These are phyloP conservation scores for Trametes polyzona DNA, from an alignment of 1,284 basidiomycete genomes.

Conservation along the genomic window DNA sequence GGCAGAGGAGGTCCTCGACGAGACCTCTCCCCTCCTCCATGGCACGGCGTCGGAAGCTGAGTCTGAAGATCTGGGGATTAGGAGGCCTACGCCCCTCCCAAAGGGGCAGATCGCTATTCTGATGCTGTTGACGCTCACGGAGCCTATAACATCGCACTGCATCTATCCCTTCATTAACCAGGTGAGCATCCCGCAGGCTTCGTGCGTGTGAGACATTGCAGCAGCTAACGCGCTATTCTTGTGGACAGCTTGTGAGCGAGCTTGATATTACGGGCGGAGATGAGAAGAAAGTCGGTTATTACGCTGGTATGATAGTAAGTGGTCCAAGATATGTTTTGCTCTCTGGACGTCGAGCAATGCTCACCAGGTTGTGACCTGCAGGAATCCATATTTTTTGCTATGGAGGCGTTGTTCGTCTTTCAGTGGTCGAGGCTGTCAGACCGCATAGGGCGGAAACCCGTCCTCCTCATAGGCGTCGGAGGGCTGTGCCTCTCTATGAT, in stretches of 20 bases:
- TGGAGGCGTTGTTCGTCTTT: constrained; percentile 39
- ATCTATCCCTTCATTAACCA: constrained; percentile 68
- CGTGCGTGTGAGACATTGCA: not conserved
- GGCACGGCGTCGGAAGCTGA: too few species aligned
- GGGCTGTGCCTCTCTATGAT: constrained; percentile 58
- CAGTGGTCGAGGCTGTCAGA: constrained; percentile 50
- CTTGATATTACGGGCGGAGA: constrained; percentile 60
- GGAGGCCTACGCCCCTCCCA: constrained; percentile 51
- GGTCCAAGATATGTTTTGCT: too few species aligned
- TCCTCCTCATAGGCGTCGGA: constrained; percentile 52
- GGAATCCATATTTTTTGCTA: constrained; percentile 64
- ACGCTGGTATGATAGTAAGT: constrained; percentile 61
- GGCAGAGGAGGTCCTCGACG: constrained; percentile 7
- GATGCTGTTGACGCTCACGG: constrained; percentile 50
- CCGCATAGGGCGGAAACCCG: constrained; percentile 60
- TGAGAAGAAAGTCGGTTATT: constrained; percentile 63
- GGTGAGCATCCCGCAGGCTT: constrained; percentile 37
- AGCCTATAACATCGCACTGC: constrained; percentile 54
- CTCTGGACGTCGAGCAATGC: too few species aligned
- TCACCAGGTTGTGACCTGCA: constrained; percentile 25
- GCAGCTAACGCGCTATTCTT: not conserved
- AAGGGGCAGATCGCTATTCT: constrained; percentile 55
- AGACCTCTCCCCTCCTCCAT: constrained; percentile 12
- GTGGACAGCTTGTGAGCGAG: constrained; percentile 53
- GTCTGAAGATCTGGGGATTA: not conserved